A percentile compares a stretch with the other conserved stretches of the same genome.
Evolutionary conservation across 2,329 filamentous ascomycete species (phyloP).

Genomic region (Colletotrichum higginsianum): DNA sequence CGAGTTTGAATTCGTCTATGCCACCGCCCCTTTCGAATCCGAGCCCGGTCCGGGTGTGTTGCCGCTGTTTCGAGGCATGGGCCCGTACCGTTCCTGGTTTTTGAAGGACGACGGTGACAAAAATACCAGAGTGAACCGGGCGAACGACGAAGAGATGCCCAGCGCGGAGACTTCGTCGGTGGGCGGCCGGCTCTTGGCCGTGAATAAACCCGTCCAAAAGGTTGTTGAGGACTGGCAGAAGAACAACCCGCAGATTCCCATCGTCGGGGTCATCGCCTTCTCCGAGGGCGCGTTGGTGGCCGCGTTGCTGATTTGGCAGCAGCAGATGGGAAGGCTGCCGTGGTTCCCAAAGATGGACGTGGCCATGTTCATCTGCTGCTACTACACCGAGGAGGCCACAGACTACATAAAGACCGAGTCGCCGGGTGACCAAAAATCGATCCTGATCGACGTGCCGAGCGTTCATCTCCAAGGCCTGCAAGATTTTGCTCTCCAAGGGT

Average conservation of each 20-base stretch:
- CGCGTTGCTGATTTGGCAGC: neutral
- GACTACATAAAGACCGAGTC: neutral
- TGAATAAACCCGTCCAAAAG: neutral
- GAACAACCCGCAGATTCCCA: neutral
- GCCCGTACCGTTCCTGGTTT: neutral
- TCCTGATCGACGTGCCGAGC: neutral
- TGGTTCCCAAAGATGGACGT: neutral
- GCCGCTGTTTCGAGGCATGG: neutral
- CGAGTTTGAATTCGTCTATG: neutral
- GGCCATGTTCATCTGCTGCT: neutral
- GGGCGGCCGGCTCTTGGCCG: neutral
- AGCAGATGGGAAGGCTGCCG: neutral
- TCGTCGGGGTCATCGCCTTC: neutral
- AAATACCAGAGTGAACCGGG: too few species aligned
- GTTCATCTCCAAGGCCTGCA: neutral
- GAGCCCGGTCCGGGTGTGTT: neutral
- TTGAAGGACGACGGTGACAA: too few species aligned
- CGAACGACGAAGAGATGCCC: neutral
- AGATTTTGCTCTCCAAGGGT: neutral
- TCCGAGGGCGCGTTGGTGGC: slow-evolving; percentile 11
- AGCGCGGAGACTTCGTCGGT: too few species aligned
- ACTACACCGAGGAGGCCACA: neutral
- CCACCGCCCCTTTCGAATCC: neutral
- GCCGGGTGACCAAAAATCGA: neutral
- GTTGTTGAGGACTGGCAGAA: neutral